phyloP scores from a whole-genome alignment of 2,329 filamentous ascomycete genomes.

The Pseudophaeomoniella oleicola region DNA sequence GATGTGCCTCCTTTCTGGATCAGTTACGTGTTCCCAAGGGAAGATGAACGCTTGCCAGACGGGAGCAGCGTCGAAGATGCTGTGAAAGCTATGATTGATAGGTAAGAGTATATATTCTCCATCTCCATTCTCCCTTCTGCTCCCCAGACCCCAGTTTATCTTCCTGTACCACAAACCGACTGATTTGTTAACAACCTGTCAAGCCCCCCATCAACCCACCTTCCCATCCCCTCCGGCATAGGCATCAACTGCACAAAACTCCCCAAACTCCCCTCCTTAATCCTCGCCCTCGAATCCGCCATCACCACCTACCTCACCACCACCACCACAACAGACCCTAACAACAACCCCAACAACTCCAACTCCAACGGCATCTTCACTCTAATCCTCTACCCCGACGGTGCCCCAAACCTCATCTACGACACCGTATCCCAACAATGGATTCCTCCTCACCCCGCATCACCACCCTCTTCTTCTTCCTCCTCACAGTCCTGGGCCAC shows the following conservation, averaged over 20 bases:
- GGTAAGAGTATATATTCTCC: constrained; percentile 4
- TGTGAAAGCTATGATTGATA: constrained; percentile 21
- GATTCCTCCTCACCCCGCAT: constrained; percentile 22
- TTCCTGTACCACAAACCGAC: constrained; percentile 1
- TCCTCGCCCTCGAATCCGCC: constrained; percentile 16
- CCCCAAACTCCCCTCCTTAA: constrained; percentile 15
- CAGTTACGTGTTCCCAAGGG: constrained; percentile 45
- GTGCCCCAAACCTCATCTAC: constrained; percentile 53
- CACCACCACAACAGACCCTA: too few species aligned
- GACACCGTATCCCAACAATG: constrained; percentile 48
- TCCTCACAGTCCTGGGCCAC: constrained; percentile 18
- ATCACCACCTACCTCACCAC: constrained; percentile 21
- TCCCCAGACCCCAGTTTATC: neutral
- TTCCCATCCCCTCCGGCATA: constrained; percentile 40
- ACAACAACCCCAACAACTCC: too few species aligned
- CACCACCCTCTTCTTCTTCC: neutral
- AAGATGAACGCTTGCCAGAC: constrained; percentile 40
- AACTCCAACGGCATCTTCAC: constrained; percentile 28
- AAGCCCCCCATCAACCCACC: constrained; percentile 1
- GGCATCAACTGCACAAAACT: constrained; percentile 50
- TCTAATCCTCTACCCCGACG: constrained; percentile 53
- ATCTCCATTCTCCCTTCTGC: neutral
- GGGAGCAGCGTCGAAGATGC: constrained; percentile 33
- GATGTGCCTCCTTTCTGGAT: constrained; percentile 40
- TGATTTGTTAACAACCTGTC: neutral